These are phyloP conservation scores for Zoysia matrella DNA, from an alignment of 202 grass and related monocot species.

Conservation along the genomic window DNA sequence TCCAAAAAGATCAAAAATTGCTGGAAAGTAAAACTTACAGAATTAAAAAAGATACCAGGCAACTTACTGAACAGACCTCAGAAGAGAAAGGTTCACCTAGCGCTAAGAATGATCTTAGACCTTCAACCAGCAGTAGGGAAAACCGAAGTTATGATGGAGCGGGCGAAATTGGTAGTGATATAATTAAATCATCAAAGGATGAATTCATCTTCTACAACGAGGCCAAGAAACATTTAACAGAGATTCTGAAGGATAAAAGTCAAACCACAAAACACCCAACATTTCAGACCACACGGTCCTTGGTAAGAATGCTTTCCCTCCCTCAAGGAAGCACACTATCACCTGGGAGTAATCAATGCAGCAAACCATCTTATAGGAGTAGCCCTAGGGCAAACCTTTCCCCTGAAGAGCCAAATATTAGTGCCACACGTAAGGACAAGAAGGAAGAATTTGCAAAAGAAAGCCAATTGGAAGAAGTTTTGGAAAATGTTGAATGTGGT, in stretches of 20 bases:
- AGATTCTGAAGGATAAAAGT: constrained; percentile 61
- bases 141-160: constrained; percentile 27
- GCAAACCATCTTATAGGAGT: constrained; percentile 47
- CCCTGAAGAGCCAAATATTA: constrained; percentile 36
- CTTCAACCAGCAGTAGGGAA: constrained; percentile 30
- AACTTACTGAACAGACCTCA: background rate
- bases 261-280: constrained; percentile 42
- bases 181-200: constrained; percentile 38
- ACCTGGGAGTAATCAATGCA: constrained; percentile 30
- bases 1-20: constrained; percentile 42
- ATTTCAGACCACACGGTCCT: constrained; percentile 60
- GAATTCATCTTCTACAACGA: constrained; percentile 68
- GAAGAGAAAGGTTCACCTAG: background rate
- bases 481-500: constrained; percentile 36
- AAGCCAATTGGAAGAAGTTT: constrained; percentile 31
- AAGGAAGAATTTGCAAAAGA: constrained; percentile 39
- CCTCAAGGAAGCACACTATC: constrained; percentile 49
- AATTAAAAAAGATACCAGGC: constrained; percentile 38
- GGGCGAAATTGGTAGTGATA: constrained; percentile 14
- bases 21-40: constrained; percentile 50
- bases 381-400: constrained; percentile 48
- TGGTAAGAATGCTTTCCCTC: constrained; percentile 71
- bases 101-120: constrained; percentile 1
- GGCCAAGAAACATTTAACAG: constrained; percentile 83
- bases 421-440: constrained; percentile 27